Evolutionary conservation across 129 eudicot genomes (phyloP).

Genomic region (Artemisia annua): DNA sequence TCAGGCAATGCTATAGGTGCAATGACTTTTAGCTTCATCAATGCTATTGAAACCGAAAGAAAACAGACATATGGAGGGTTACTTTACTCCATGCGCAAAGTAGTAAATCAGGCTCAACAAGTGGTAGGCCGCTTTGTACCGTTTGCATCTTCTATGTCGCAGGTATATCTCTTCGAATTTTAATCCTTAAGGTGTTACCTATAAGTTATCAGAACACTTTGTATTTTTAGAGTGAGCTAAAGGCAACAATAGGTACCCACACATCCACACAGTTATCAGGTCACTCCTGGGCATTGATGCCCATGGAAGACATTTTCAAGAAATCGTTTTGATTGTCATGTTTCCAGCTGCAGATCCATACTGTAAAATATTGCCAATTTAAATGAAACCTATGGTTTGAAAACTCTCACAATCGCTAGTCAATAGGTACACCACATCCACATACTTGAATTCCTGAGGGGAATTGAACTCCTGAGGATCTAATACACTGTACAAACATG

Average conservation of each 20-base stretch:
- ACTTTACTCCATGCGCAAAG: slow-evolving; percentile 45
- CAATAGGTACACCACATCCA: too few relatives aligned
- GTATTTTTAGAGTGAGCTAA: too few relatives aligned
- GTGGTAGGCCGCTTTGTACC: slow-evolving; percentile 37
- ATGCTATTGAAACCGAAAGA: slow-evolving; percentile 51
- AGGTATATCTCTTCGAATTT: slow-evolving; percentile 33
- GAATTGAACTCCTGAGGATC: too few relatives aligned
- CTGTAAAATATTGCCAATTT: too few relatives aligned
- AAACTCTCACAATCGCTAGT: too few relatives aligned
- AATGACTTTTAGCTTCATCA: slow-evolving; percentile 65
- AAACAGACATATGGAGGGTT: slow-evolving; percentile 58
- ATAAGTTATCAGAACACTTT: background rate
- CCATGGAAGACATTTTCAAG: background rate
- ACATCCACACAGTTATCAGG: background rate
- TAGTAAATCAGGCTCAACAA: slow-evolving; percentile 44
- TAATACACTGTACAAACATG: too few relatives aligned
- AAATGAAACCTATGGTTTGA: too few relatives aligned
- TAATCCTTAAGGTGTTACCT: background rate
- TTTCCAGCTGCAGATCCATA: too few relatives aligned
- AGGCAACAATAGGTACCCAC: background rate
- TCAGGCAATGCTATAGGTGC: slow-evolving; percentile 65
- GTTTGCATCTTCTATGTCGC: slow-evolving; percentile 34
- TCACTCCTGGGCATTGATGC: background rate
- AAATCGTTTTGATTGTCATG: background rate
- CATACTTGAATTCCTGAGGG: too few relatives aligned